A percentile compares a stretch with the other conserved stretches of the same genome.
Conservation (phyloP, 495 filamentous ascomycete genomes). For the Penicillium coffeae region DNA sequence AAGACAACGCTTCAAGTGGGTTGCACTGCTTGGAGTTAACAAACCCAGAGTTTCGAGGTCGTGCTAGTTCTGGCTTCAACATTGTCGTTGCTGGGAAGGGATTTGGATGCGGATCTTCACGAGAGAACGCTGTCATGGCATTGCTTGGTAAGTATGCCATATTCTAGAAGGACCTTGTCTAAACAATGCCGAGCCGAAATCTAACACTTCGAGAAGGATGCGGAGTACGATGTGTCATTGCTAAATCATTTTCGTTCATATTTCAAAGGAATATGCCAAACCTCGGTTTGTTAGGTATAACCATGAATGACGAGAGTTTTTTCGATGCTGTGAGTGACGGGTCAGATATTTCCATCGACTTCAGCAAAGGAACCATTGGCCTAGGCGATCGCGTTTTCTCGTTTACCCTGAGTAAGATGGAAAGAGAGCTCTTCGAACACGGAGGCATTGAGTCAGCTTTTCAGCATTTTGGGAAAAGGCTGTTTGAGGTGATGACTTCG, state of each 20-base stretch:
- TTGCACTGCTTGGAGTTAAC: slow-evolving; percentile 33
- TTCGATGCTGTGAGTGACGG: slow-evolving; percentile 31
- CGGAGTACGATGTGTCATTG: slow-evolving; percentile 37
- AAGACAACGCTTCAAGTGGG: slow-evolving; percentile 24
- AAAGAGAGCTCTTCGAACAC: slow-evolving; percentile 27
- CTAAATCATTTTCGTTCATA: slow-evolving; percentile 41
- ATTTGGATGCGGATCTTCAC: slow-evolving; percentile 43
- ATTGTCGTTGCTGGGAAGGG: slow-evolving; percentile 40
- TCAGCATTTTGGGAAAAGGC: slow-evolving; percentile 29
- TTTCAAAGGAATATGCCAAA: slow-evolving; percentile 38
- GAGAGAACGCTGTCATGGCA: slow-evolving; percentile 38
- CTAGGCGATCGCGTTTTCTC: slow-evolving; percentile 18
- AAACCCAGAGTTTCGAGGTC: slow-evolving; percentile 35
- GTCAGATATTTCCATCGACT: slow-evolving; percentile 26
- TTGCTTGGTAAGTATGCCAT: slow-evolving; percentile 10
- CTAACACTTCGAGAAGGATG: neutral
- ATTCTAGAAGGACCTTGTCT: neutral
- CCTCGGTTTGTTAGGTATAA: slow-evolving; percentile 37
- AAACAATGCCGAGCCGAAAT: neutral
- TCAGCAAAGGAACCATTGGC: slow-evolving; percentile 10
- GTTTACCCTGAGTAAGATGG: slow-evolving; percentile 35
- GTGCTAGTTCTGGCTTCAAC: slow-evolving; percentile 27
- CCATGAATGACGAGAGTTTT: slow-evolving; percentile 28
- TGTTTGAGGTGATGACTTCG: slow-evolving; percentile 28
- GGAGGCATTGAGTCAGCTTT: slow-evolving; percentile 31